A percentile compares a stretch with the other conserved stretches of the same genome.
These are phyloP conservation scores for Trichoderma koningii DNA, from an alignment of 2,329 filamentous ascomycete species.

Conservation along the genomic window DNA sequence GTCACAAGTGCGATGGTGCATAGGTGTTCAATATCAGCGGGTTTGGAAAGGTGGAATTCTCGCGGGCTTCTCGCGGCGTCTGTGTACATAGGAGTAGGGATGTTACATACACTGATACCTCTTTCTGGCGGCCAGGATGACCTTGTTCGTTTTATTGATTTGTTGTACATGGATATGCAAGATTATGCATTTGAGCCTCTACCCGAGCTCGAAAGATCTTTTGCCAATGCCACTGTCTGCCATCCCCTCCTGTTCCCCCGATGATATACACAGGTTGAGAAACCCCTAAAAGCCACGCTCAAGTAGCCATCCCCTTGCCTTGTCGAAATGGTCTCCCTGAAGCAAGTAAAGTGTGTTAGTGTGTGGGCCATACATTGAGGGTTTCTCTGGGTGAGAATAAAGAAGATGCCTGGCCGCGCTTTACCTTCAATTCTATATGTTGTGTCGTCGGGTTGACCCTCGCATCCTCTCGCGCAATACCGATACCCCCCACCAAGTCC, in stretches of 20 bases:
- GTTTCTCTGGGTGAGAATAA: neutral
- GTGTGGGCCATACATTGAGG: neutral
- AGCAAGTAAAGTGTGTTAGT: neutral
- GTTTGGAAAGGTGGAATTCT: slow-evolving; percentile 29
- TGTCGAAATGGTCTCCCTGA: slow-evolving; percentile 41
- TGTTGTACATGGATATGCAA: slow-evolving; percentile 29
- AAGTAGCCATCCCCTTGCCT: slow-evolving; percentile 39
- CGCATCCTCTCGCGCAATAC: slow-evolving; percentile 57
- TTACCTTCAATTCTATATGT: slow-evolving; percentile 75
- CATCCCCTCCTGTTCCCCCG: neutral
- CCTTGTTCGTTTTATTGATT: slow-evolving; percentile 23
- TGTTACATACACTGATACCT: slow-evolving; percentile 35
- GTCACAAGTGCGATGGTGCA: slow-evolving; percentile 31
- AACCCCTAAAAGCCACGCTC: slow-evolving; percentile 44
- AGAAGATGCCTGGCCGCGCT: slow-evolving; percentile 28
- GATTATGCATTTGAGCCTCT: slow-evolving; percentile 25
- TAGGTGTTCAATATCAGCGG: slow-evolving; percentile 27
- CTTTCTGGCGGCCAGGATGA: slow-evolving; percentile 25
- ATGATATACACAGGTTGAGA: slow-evolving; percentile 33
- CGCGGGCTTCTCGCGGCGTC: slow-evolving; percentile 26
- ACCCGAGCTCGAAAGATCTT: neutral
- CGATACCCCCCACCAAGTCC: slow-evolving; percentile 63
- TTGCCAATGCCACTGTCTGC: neutral
- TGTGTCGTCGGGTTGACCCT: slow-evolving; percentile 62
- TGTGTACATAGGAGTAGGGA: slow-evolving; percentile 34